Evolutionary conservation across 2,329 filamentous ascomycete genomes (phyloP).

Genomic region (Ophiostoma sp.): DNA sequence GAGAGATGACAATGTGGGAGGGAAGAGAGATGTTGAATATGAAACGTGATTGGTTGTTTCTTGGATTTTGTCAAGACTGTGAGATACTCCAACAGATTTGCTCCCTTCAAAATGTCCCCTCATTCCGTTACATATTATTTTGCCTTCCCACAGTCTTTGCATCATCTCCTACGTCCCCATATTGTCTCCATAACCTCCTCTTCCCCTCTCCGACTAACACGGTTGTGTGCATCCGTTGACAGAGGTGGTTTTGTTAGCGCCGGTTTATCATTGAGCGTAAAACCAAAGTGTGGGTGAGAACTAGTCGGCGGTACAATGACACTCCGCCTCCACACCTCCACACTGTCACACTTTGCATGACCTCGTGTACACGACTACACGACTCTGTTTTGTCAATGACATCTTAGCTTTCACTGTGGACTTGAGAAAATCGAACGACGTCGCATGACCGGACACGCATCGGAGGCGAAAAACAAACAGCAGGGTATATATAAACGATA

Average conservation of each 20-base stretch:
- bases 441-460: not conserved
- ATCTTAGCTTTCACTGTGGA: not conserved
- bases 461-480: not conserved
- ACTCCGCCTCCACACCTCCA: not conserved
- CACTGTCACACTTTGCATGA: not conserved
- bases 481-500: not conserved
- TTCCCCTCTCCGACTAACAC: not conserved
- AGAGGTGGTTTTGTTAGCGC: not conserved
- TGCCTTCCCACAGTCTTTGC: not conserved
- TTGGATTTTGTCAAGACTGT: not conserved
- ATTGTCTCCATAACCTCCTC: not conserved
- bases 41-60: not conserved
- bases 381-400: not conserved
- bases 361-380: not conserved
- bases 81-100: not conserved
- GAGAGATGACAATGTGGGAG: not conserved
- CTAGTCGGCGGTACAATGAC: not conserved
- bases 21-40: not conserved
- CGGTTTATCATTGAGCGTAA: not conserved
- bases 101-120: not conserved
- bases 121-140: not conserved
- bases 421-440: not conserved
- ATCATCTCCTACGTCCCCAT: not conserved
- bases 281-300: not conserved
- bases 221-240: not conserved